Percentiles rank a stretch among this genome's conserved stretches.
phyloP scores from a whole-genome alignment of 75 land plant genomes.

The Pinus tabuliformis region DNA sequence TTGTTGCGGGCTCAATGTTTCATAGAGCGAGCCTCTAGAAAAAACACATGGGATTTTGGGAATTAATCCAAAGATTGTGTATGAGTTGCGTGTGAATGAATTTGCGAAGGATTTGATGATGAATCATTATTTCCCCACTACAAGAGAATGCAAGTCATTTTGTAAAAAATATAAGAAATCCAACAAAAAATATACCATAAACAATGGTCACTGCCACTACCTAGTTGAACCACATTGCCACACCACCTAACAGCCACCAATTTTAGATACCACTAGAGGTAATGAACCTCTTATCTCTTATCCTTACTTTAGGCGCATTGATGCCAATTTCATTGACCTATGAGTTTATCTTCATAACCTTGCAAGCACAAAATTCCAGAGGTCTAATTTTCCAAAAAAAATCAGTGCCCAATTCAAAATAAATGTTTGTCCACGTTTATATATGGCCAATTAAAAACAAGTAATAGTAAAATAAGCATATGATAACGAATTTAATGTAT shows the following conservation, averaged over 20 bases:
- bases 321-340: conserved; percentile 46
- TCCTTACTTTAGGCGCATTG: conserved; percentile 52
- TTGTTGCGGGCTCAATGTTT: too few species aligned
- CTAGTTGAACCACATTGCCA: too few species aligned
- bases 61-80: too few species aligned
- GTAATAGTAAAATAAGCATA: too few species aligned
- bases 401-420: too few species aligned
- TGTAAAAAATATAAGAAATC: not conserved
- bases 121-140: conserved; percentile 49
- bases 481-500: too few species aligned
- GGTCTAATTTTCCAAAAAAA: too few species aligned
- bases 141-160: conserved; percentile 68
- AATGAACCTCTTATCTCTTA: conserved; percentile 38
- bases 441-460: too few species aligned
- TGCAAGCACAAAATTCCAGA: too few species aligned
- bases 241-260: not conserved
- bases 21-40: too few species aligned
- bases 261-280: not conserved
- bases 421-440: too few species aligned
- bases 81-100: conserved; percentile 21
- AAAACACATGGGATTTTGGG: too few species aligned
- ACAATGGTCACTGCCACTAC: not conserved
- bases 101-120: conserved; percentile 32
- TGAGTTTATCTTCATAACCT: conserved; percentile 19
- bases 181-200: not conserved